phyloP scores from a whole-genome alignment of 2,329 filamentous ascomycete genomes.

The Epichloe bromicola region DNA sequence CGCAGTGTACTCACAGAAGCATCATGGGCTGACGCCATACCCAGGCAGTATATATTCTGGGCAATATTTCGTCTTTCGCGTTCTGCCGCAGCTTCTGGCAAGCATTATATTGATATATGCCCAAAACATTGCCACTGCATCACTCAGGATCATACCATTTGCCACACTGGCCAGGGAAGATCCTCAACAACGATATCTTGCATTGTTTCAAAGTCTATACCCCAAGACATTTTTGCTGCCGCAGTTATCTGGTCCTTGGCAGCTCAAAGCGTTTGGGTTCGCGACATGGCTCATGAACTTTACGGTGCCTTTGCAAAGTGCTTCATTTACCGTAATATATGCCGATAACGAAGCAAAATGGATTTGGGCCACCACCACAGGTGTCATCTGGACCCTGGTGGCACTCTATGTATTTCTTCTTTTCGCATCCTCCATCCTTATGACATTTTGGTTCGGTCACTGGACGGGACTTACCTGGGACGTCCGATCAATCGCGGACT shows the following conservation, averaged over 20 bases:
- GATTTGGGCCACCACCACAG: conserved; percentile 69
- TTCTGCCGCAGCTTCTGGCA: conserved; percentile 68
- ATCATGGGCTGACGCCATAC: conserved; percentile 57
- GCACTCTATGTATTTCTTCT: conserved; percentile 58
- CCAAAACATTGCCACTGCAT: conserved; percentile 58
- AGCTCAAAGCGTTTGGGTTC: conserved; percentile 52
- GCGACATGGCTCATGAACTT: conserved; percentile 69
- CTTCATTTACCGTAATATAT: conserved; percentile 54
- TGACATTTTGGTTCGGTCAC: conserved; percentile 50
- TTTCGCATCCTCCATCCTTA: conserved; percentile 36
- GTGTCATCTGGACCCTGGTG: conserved; percentile 66
- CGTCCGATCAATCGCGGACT: conserved; percentile 65
- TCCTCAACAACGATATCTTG: conserved; percentile 44
- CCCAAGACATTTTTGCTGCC: conserved; percentile 56
- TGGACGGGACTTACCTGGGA: conserved; percentile 78
- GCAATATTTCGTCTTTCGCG: conserved; percentile 75
- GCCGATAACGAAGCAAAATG: conserved; percentile 41
- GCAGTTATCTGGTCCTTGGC: conserved; percentile 45
- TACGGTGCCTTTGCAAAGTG: conserved; percentile 68
- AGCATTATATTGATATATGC: conserved; percentile 62
- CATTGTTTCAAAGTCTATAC: conserved; percentile 55
- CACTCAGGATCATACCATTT: conserved; percentile 70
- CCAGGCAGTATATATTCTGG: conserved; percentile 51
- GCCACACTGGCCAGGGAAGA: conserved; percentile 58
- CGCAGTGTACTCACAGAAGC: conserved; percentile 51